phyloP scores from a whole-genome alignment of 1,139 yeast genomes.

The Pichia sp. region DNA sequence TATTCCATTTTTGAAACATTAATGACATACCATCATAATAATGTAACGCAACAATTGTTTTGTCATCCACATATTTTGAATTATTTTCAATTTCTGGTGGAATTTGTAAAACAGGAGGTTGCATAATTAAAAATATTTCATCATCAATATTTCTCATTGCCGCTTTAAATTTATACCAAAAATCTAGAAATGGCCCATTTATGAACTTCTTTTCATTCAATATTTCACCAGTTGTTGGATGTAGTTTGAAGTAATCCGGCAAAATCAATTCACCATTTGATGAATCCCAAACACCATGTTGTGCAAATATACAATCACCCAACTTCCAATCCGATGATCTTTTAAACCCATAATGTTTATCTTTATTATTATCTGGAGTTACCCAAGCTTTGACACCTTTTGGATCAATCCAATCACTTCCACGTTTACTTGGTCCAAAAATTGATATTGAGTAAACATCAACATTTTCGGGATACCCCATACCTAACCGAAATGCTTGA shows the following conservation, averaged over 20 bases:
- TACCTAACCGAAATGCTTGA: constrained; percentile 57
- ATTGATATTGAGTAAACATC: constrained; percentile 61
- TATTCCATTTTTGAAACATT: constrained; percentile 69
- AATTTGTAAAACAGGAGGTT: constrained; percentile 74
- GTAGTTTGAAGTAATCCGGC: constrained; percentile 44
- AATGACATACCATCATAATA: constrained; percentile 90
- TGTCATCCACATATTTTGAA: constrained; percentile 46
- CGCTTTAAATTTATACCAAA: constrained; percentile 44
- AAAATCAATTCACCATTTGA: constrained; percentile 33
- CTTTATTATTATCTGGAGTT: constrained; percentile 38
- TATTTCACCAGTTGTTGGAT: constrained; percentile 34
- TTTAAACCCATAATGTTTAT: constrained; percentile 61
- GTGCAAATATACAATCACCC: constrained; percentile 75
- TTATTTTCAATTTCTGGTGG: constrained; percentile 66
- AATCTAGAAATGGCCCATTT: constrained; percentile 55
- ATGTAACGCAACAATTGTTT: constrained; percentile 76
- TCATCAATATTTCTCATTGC: constrained; percentile 43
- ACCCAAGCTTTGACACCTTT: constrained; percentile 68
- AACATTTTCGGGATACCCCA: constrained; percentile 62
- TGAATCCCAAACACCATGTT: constrained; percentile 68
- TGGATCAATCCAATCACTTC: constrained; percentile 55
- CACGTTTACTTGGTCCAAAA: constrained; percentile 66
- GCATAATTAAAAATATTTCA: constrained; percentile 56
- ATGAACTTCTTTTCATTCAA: constrained; percentile 56
- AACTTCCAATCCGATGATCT: constrained; percentile 59